These are phyloP conservation scores for Raphanus hybrid DNA, from an alignment of 441 rosid species.

Conservation along the genomic window DNA sequence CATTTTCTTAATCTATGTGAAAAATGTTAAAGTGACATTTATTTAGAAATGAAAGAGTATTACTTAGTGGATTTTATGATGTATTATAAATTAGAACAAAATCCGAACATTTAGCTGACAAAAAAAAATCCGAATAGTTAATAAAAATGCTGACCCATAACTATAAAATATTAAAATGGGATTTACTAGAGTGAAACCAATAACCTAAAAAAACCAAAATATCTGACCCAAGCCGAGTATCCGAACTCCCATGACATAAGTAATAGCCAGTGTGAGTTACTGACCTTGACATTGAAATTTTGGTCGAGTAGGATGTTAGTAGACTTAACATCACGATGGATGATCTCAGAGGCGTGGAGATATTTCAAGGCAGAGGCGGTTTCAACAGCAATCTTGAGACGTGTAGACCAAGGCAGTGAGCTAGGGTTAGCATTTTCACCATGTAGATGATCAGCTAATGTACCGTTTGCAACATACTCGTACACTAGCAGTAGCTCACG, in stretches of 20 bases:
- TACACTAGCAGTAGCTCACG: slow-evolving; percentile 83
- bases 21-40: too few species aligned
- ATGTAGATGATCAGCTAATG: slow-evolving; percentile 85
- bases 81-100: too few species aligned
- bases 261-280: slow-evolving; percentile 13
- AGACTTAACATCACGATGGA: slow-evolving; percentile 90
- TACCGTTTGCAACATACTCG: slow-evolving; percentile 86
- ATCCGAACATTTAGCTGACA: too few species aligned
- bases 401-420: slow-evolving; percentile 62
- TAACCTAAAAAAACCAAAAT: neutral
- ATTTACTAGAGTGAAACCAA: neutral
- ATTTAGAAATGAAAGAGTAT: too few species aligned
- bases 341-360: slow-evolving; percentile 75
- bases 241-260: neutral
- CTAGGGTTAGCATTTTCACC: slow-evolving; percentile 64
- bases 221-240: neutral
- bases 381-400: slow-evolving; percentile 78
- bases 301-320: slow-evolving; percentile 76
- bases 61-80: too few species aligned
- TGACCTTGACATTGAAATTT: slow-evolving; percentile 56
- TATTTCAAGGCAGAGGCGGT: slow-evolving; percentile 78
- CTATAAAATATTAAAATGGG: neutral
- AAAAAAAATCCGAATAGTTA: neutral
- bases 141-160: neutral
- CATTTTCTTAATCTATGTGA: too few species aligned